phyloP scores from a whole-genome alignment of 164 flowering plant species.

The Taxillus chinensis region DNA sequence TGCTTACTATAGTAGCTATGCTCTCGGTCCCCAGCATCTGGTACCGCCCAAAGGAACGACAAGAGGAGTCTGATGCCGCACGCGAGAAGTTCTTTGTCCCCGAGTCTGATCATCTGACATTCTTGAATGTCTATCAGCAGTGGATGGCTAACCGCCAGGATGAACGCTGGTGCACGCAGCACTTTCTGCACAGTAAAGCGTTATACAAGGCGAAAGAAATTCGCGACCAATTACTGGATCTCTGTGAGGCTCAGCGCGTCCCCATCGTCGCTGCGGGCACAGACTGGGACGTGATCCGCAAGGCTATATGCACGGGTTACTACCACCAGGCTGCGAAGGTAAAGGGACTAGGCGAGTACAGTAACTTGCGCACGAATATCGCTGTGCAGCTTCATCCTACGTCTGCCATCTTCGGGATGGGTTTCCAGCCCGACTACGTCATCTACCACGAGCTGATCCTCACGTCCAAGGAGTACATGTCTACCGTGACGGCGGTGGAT shows the following conservation, averaged over 20 bases:
- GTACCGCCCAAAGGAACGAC: not conserved
- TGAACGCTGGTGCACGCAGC: not conserved
- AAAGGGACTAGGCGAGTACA: not conserved
- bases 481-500: not conserved
- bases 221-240: not conserved
- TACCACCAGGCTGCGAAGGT: not conserved
- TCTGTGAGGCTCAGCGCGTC: not conserved
- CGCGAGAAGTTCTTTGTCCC: not conserved
- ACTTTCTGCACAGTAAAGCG: not conserved
- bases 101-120: not conserved
- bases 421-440: not conserved
- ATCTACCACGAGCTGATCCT: not conserved
- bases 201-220: not conserved
- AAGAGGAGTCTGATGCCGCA: not conserved
- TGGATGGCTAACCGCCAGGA: not conserved
- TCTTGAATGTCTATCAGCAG: not conserved
- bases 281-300: not conserved
- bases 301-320: not conserved
- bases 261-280: not conserved
- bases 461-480: not conserved
- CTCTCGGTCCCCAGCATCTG: not conserved
- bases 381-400: not conserved
- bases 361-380: not conserved
- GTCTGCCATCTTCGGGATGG: not conserved
- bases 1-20: not conserved